phyloP scores from a whole-genome alignment of 2,329 filamentous ascomycete genomes.

The Decorospora gaudefroyi region DNA sequence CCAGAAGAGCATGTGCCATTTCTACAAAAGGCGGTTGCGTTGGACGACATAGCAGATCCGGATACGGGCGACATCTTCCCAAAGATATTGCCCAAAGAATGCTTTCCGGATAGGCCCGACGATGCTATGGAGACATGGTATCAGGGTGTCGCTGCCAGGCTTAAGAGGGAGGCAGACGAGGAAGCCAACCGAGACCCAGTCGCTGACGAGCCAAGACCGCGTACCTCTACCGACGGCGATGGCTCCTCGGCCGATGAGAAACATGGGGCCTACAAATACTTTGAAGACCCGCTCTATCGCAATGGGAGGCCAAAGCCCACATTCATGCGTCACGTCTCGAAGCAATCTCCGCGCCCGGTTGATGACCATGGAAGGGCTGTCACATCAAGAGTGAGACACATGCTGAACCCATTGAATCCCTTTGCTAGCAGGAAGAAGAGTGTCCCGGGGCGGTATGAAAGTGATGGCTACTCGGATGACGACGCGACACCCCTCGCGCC shows the following conservation, averaged over 20 bases:
- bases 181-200: constrained; percentile 31
- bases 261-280: constrained; percentile 53
- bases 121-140: constrained; percentile 86
- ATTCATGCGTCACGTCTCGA: constrained; percentile 49
- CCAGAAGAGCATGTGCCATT: constrained; percentile 87
- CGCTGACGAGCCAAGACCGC: constrained; percentile 33
- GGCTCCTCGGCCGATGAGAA: constrained; percentile 49
- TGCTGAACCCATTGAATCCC: constrained; percentile 42
- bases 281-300: constrained; percentile 56
- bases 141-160: constrained; percentile 70
- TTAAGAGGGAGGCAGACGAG: constrained; percentile 65
- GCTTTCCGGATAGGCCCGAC: constrained; percentile 74
- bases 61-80: constrained; percentile 63
- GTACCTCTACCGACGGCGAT: constrained; percentile 46
- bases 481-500: constrained; percentile 38
- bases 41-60: constrained; percentile 76
- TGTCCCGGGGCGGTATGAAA: constrained; percentile 34
- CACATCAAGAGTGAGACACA: constrained; percentile 40
- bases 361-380: constrained; percentile 38
- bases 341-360: constrained; percentile 32
- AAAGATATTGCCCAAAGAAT: constrained; percentile 66
- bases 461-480: constrained; percentile 38
- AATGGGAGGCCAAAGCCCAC: constrained; percentile 51
- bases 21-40: constrained; percentile 75
- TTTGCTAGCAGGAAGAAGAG: constrained; percentile 28